Conservation (phyloP, 2,329 filamentous ascomycete genomes). For the Rutstroemia sydowiana region DNA sequence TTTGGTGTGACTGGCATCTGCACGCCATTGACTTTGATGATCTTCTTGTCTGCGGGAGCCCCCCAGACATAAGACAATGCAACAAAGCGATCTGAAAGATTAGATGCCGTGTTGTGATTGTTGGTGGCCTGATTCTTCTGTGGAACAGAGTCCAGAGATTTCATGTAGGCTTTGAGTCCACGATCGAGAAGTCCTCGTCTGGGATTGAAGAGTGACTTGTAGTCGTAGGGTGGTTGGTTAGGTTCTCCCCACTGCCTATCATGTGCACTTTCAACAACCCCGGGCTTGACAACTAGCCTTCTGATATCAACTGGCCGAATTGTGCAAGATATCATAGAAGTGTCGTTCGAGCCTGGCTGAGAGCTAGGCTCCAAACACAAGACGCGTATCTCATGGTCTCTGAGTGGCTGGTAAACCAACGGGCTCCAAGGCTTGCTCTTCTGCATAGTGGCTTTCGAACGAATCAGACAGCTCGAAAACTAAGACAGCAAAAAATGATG, state of each 20-base stretch:
- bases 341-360: background rate
- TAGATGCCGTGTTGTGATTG: background rate
- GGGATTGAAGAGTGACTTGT: background rate
- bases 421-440: background rate
- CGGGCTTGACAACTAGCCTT: background rate
- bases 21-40: constrained; percentile 1
- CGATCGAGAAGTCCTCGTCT: constrained; percentile 1
- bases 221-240: background rate
- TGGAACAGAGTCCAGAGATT: background rate
- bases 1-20: constrained; percentile 2
- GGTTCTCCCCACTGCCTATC: background rate
- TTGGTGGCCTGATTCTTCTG: background rate
- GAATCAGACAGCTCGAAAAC: too few relatives aligned
- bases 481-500: too few relatives aligned
- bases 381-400: background rate
- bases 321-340: background rate
- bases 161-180: background rate
- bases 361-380: constrained; percentile 4
- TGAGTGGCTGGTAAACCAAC: background rate
- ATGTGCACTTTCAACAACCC: background rate
- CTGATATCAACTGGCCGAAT: background rate
- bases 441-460: too few relatives aligned
- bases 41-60: background rate
- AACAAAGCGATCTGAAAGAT: constrained; percentile 3
- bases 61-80: constrained; percentile 8